Percentiles rank a stretch among this genome's conserved stretches.
These are phyloP conservation scores for Pseudocercospora eumusae DNA, from an alignment of 2,329 filamentous ascomycete genomes.

Conservation along the genomic window DNA sequence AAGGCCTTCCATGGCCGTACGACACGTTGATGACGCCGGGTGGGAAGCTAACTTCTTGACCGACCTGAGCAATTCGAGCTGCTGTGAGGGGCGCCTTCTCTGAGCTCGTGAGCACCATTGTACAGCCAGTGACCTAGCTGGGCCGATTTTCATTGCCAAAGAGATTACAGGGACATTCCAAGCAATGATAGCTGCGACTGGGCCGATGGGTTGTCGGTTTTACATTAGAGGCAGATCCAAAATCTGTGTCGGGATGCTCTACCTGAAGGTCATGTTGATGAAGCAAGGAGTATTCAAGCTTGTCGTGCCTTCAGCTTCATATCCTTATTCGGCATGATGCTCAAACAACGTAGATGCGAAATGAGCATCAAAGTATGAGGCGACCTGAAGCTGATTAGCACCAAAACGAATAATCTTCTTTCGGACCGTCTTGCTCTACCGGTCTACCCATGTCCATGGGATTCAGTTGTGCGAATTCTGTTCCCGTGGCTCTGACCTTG, in stretches of 20 bases:
- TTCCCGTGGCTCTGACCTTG: slow-evolving; percentile 46
- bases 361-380: slow-evolving; percentile 43
- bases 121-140: slow-evolving; percentile 59
- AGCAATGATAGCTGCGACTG: slow-evolving; percentile 64
- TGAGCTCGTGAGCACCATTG: slow-evolving; percentile 51
- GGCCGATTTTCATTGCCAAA: slow-evolving; percentile 74
- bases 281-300: slow-evolving; percentile 53
- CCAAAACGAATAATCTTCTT: background rate
- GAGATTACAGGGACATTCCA: slow-evolving; percentile 81
- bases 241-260: background rate
- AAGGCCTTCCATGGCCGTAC: slow-evolving; percentile 58
- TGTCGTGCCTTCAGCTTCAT: slow-evolving; percentile 47
- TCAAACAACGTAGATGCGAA: slow-evolving; percentile 44
- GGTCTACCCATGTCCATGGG: slow-evolving; percentile 52
- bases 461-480: slow-evolving; percentile 51
- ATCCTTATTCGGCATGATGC: slow-evolving; percentile 49
- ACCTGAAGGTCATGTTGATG: slow-evolving; percentile 43
- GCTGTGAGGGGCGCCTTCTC: slow-evolving; percentile 22
- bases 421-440: slow-evolving; percentile 26
- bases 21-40: slow-evolving; percentile 74
- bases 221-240: background rate
- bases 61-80: slow-evolving; percentile 28
- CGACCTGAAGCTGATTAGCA: slow-evolving; percentile 20
- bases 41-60: slow-evolving; percentile 68
- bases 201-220: slow-evolving; percentile 35